Evolutionary conservation across 371 early-diverging fungal species (phyloP), one percentile per base, ranked within the genome.

Genomic region (Mortierella polycephala): DNA sequence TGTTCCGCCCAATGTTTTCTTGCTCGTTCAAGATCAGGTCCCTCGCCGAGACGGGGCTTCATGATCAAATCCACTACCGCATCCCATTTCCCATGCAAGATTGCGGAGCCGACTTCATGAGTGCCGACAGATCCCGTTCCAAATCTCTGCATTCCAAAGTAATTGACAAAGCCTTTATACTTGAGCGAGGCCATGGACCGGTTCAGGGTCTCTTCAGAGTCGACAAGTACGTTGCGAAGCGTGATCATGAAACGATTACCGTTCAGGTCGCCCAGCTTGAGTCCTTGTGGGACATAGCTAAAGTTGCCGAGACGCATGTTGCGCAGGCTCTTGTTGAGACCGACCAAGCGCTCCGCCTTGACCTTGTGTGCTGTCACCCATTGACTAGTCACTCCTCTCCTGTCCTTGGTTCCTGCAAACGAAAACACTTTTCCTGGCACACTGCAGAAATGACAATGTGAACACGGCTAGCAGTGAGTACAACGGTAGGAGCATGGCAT

Each of bases 361-460:
- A 93, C 84, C 20, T 86, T 83, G 62, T 85, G 85, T 10, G 91
- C 92, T 12, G 96, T 93, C 56, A 97, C 91, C 56, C 89, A 83
- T 82, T 99, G 99, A 47, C 91, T 89, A 1, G 99, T 99, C 55
- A 99, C 85, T 0, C 93, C 99, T 47, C 98, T 91, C 65, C 94
- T 95, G 84, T 99, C 99, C 82, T 99, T 99, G n/a, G 96, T 99
- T 13, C 99, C 99, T 0, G 98, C 97, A 85, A 92, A 94, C 5
- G 95, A 87, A 67, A 98, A 90, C 18, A 80, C 72, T 46, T 91
- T 90, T 0, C 81, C 59, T 20, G 81, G 82, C 39, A 85, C 64
- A 46, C 89, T 87, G 61, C 51, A 49, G 8, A 40, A 18, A 69
- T 21, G 39, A 46, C n/a, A 40, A 14, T 37, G 46, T 30, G 10